Conservation (phyloP, 2,329 filamentous ascomycete species). For the Escovopsis sp. region DNA sequence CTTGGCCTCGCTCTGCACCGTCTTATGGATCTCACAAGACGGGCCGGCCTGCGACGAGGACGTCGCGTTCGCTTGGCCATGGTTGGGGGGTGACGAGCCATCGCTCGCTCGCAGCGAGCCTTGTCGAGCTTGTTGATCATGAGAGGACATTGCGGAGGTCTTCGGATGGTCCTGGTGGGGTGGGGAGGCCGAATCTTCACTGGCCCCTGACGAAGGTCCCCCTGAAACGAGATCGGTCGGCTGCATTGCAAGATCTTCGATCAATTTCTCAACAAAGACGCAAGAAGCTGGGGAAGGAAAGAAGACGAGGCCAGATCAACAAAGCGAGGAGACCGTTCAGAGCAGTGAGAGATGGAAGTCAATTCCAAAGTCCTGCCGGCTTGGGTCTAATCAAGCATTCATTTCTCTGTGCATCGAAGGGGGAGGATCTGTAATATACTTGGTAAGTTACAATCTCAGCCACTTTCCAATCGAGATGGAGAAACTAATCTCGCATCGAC, state of each 20-base stretch:
- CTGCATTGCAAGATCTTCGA: slow-evolving; percentile 15
- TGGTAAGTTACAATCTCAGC: too few relatives aligned
- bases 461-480: too few relatives aligned
- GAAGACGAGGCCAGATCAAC: too few relatives aligned
- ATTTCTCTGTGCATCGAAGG: too few relatives aligned
- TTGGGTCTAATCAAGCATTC: too few relatives aligned
- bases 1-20: slow-evolving; percentile 33
- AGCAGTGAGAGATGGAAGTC: too few relatives aligned
- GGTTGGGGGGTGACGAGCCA: slow-evolving; percentile 11
- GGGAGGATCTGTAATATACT: too few relatives aligned
- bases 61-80: slow-evolving; percentile 4
- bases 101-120: slow-evolving; percentile 17
- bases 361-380: too few relatives aligned
- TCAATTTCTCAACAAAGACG: too few relatives aligned
- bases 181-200: slow-evolving; percentile 24
- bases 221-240: slow-evolving; percentile 11
- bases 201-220: slow-evolving; percentile 3
- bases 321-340: too few relatives aligned
- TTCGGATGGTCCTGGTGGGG: slow-evolving; percentile 30
- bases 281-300: too few relatives aligned
- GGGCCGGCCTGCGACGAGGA: slow-evolving; percentile 24
- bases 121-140: slow-evolving; percentile 32
- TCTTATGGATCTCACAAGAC: slow-evolving; percentile 35
- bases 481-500: too few relatives aligned
- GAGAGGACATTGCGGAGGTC: slow-evolving; percentile 31